Base-by-base conservation (phyloP, 2,329 filamentous ascomycete species). In the Aspergillus bombycis region DNA sequence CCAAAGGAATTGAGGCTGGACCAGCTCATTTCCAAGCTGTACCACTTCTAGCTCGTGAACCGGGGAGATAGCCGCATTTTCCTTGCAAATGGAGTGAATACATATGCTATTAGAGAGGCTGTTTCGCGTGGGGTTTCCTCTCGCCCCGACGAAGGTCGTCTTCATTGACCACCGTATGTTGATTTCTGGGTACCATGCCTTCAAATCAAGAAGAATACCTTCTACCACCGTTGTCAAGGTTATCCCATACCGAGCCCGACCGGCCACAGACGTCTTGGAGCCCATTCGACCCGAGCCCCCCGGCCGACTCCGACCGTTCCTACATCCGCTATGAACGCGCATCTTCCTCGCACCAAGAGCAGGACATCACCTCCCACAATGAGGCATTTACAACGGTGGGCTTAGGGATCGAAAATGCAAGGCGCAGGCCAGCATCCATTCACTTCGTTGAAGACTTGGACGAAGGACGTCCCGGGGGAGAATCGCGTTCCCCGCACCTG, bases 321-420 rank as follows among this genome's bases (percentile, higher is more conserved):
- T 43, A 63, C 50, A 60, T 63, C 38, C 57, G 23, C 14, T 63
- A 63, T 38, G 56, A 60, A n/a, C 57, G 34, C 5, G 56, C 56
- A 6, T 41, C 58, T 26, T 14, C 58, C 10, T 26, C 45, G 23
- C 34, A 36, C 6, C 28, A 58, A 8, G 45, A 46, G 28, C n/a
- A 58, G 45, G 36, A 48, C 43, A 32, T 58, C 1, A 10, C 41
- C 11, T 14, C 43, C 38, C 41, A 58, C 41, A 10, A 46, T 11
- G 57, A 52, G 9, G 2, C 45, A 6, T n/a, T 45, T 26, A 7
- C 28, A 10, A 23, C 26, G 19, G 36, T 61, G 9, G 58, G 58
- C 7, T 41, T 61, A 41, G 58, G 58, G n/a, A 61, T 61, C 50
- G 19, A 5, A 36, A 32, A 21, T 6, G n/a, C 8, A 14, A 53